These are phyloP conservation scores for Ceratocystis cubensis DNA, from an alignment of 2,329 filamentous ascomycete species.

Conservation along the genomic window DNA sequence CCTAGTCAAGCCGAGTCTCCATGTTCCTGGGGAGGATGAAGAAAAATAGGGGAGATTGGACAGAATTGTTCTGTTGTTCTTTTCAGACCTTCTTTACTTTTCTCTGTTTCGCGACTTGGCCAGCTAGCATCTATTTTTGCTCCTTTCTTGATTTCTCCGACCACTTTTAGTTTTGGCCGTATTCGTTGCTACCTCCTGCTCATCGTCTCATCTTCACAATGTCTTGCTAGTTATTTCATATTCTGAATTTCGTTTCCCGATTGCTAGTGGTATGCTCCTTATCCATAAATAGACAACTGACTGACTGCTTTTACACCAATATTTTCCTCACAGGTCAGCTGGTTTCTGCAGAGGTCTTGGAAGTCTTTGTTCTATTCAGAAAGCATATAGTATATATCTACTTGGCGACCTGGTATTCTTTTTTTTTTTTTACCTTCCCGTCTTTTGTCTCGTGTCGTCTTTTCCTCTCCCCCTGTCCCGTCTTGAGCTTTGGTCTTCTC, in stretches of 20 bases:
- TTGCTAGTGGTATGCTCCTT: background rate
- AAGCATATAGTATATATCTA: background rate
- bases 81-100: constrained; percentile 10
- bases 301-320: background rate
- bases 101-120: constrained; percentile 7
- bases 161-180: background rate
- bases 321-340: constrained; percentile 57
- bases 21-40: background rate
- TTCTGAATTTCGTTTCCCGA: background rate
- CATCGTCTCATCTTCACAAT: constrained; percentile 2
- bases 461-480: constrained; percentile 17
- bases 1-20: background rate
- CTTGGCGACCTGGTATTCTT: background rate
- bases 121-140: constrained; percentile 10
- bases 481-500: constrained; percentile 21
- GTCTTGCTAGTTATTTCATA: background rate
- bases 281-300: background rate
- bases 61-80: constrained; percentile 6
- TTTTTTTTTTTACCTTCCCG: constrained; percentile 10
- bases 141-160: background rate
- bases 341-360: constrained; percentile 59
- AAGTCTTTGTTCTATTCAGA: background rate
- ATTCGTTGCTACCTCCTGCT: background rate
- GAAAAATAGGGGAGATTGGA: constrained; percentile 7
- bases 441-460: constrained; percentile 21